Conservation (phyloP, 23 red algal genomes). For the Gracilaria gracilis region DNA sequence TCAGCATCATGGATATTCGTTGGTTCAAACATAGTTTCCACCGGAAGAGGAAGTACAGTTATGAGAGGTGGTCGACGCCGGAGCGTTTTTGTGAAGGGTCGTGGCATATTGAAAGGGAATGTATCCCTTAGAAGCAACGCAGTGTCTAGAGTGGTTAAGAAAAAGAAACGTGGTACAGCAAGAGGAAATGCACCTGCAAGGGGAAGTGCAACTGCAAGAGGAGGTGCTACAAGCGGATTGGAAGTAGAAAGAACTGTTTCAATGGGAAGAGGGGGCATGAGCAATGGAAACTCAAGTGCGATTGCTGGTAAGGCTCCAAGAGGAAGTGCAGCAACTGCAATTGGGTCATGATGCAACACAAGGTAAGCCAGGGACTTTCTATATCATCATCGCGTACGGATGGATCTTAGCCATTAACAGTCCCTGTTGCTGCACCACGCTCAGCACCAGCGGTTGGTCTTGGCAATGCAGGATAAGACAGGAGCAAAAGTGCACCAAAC, state of each 20-base stretch:
- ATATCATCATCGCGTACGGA: no score
- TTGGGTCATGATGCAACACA: no score
- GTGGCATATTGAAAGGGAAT: neutral
- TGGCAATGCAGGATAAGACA: no score
- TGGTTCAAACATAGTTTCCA: neutral
- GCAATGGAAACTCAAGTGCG: neutral
- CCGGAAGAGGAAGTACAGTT: slow-evolving; percentile 6
- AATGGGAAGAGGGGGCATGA: neutral
- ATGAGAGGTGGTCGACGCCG: neutral
- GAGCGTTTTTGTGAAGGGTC: neutral
- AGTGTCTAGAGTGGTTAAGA: neutral
- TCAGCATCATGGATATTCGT: neutral
- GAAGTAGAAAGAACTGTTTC: neutral
- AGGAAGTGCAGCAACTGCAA: no score
- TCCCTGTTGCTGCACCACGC: no score
- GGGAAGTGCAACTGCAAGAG: no score
- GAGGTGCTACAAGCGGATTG: neutral
- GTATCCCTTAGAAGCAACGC: neutral
- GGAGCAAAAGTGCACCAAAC: no score
- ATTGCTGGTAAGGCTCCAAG: no score
- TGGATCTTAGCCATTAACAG: no score
- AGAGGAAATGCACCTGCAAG: neutral
- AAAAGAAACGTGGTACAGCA: neutral
- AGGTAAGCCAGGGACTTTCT: no score
- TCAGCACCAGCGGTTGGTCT: no score